Evolutionary conservation across 192 early-diverging fungal species (phyloP), one percentile per base, ranked within the genome.

Genomic region (Backusella macrospora): DNA sequence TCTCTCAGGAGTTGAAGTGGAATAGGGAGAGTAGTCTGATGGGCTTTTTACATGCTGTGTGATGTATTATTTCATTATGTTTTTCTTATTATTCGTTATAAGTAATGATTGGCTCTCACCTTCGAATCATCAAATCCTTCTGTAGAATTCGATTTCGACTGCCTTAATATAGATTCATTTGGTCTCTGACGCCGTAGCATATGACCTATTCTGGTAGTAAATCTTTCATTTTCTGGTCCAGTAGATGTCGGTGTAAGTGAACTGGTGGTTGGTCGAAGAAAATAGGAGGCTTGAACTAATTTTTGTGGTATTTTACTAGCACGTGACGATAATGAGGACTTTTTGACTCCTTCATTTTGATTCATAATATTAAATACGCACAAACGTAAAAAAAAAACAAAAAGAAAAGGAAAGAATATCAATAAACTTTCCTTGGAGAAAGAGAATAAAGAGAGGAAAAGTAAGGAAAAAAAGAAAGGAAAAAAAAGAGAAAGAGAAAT

Each of bases 231-330:
- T 4, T 38, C 21, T 45, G 15, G 12, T 46, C 44, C 23, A 45
- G 8, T 45, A 47, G 38, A 26, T 7, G 21, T 68, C 2, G 42
- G 26, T 44, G 26, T 45, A 13, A 68, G 42, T 43, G 45, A 45
- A 68, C 67, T 68, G 18, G 67, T n/a, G 14, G 67, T 47, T 39
- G 67, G 67, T 23, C 67, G 43, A 9, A 68, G 23, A 46, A 68
- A 68, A 47, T 46, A 68, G 44, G 38, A 43, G 12, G 67, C 43
- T 34, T 68, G 67, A 29, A 45, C 67, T 47, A 68, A 34, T 68
- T 47, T 68, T 23, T 68, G 67, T 68, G 67, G 67, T 68, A 68
- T 68, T 68, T 68, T 68, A 47, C 67, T 15, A 21, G 67, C 67
- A 68, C 67, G 67, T 68, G 67, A 68, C 23, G 66, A 68, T 29